phyloP scores from a whole-genome alignment of 768 basidiomycete species.

The Serendipita sp. region DNA sequence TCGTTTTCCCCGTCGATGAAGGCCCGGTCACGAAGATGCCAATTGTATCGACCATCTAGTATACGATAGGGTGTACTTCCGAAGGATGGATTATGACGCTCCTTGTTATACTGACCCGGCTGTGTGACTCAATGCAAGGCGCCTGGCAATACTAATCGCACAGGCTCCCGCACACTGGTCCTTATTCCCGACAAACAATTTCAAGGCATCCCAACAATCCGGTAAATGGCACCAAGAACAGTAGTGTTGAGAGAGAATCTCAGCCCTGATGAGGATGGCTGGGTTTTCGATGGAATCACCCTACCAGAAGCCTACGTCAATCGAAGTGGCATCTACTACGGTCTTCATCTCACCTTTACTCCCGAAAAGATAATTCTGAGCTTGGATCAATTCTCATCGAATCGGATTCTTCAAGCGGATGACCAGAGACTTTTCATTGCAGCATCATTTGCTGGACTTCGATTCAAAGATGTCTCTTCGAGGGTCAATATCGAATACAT shows the following conservation, averaged over 20 bases:
- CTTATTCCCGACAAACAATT: too few relatives aligned
- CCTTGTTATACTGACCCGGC: neutral
- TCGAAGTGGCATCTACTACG: slow-evolving; percentile 27
- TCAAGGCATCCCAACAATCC: too few relatives aligned
- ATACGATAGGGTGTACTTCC: too few relatives aligned
- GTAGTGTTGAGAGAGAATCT: slow-evolving; percentile 28
- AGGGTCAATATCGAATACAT: slow-evolving; percentile 41
- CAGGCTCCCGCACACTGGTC: neutral
- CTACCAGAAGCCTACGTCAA: slow-evolving; percentile 14
- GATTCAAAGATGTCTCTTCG: slow-evolving; percentile 39
- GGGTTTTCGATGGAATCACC: slow-evolving; percentile 31
- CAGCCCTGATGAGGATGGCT: slow-evolving; percentile 33
- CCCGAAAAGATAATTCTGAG: slow-evolving; percentile 35
- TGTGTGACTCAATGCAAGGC: neutral
- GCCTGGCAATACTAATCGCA: neutral
- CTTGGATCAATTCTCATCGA: slow-evolving; percentile 34
- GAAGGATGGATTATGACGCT: too few relatives aligned
- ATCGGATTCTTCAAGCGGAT: slow-evolving; percentile 43
- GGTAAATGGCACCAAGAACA: slow-evolving; percentile 16
- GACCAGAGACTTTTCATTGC: slow-evolving; percentile 42
- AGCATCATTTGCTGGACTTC: slow-evolving; percentile 35
- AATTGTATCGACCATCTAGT: neutral
- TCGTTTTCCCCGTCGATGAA: slow-evolving; percentile 56
- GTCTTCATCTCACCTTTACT: slow-evolving; percentile 29
- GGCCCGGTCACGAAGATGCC: slow-evolving; percentile 11